phyloP scores from a whole-genome alignment of 2,329 filamentous ascomycete species.

The Aspergillus amoenus region DNA sequence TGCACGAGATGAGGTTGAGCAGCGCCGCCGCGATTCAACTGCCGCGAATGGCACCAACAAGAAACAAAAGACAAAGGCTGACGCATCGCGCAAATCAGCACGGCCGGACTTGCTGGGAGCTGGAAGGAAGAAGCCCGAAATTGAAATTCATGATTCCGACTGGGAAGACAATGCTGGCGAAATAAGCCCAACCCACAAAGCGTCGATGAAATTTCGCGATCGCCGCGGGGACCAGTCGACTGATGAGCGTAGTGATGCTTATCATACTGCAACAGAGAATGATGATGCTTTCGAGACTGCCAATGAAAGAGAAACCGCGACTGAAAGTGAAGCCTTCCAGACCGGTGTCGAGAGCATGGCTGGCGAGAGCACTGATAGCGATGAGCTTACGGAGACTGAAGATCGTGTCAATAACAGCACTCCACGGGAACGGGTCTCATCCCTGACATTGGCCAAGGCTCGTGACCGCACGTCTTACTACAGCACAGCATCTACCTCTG shows the following conservation, averaged over 20 bases:
- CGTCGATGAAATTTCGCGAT: slow-evolving; percentile 27
- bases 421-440: slow-evolving; percentile 39
- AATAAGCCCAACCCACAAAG: slow-evolving; percentile 55
- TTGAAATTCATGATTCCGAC: slow-evolving; percentile 75
- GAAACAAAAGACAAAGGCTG: slow-evolving; percentile 61
- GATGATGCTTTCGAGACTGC: slow-evolving; percentile 68
- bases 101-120: slow-evolving; percentile 73
- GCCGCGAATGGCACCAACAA: slow-evolving; percentile 45
- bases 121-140: slow-evolving; percentile 72
- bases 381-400: slow-evolving; percentile 86
- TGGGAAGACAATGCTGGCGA: slow-evolving; percentile 81
- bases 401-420: slow-evolving; percentile 42
- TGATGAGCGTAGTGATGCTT: slow-evolving; percentile 63
- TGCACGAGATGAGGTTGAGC: slow-evolving; percentile 84
- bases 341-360: slow-evolving; percentile 76
- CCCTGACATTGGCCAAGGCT: slow-evolving; percentile 45
- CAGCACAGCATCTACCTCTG: slow-evolving; percentile 86
- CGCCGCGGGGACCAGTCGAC: slow-evolving; percentile 27
- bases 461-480: slow-evolving; percentile 69
- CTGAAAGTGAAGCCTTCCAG: slow-evolving; percentile 92
- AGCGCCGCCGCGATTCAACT: slow-evolving; percentile 58
- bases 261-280: slow-evolving; percentile 79
- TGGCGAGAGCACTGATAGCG: slow-evolving; percentile 64
- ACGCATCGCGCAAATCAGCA: slow-evolving; percentile 74
- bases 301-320: slow-evolving; percentile 71